Percentiles rank a stretch among this genome's conserved stretches.
These are phyloP conservation scores for Neonectria ditissima DNA, from an alignment of 2,329 filamentous ascomycete genomes.

Conservation along the genomic window DNA sequence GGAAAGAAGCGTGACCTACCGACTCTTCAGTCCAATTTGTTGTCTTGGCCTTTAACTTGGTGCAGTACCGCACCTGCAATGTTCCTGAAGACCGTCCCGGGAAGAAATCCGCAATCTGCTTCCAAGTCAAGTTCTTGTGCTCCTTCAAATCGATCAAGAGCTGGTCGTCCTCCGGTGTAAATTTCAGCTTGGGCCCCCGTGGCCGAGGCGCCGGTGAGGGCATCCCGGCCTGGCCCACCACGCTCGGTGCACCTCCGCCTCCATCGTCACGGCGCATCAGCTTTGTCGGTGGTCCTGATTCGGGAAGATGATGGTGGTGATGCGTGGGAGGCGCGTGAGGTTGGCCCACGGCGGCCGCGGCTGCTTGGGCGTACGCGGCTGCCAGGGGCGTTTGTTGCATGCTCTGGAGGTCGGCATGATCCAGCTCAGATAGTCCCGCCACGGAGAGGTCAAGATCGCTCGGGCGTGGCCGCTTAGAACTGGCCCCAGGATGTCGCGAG, in stretches of 20 bases:
- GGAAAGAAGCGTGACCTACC: constrained; percentile 65
- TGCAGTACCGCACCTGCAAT: constrained; percentile 93
- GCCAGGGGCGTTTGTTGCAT: constrained; percentile 67
- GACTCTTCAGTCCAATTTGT: constrained; percentile 95
- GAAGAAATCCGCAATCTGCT: constrained; percentile 97
- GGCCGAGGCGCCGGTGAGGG: constrained; percentile 83
- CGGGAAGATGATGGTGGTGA: constrained; percentile 84
- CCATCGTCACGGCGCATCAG: constrained; percentile 71
- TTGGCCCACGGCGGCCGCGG: constrained; percentile 47
- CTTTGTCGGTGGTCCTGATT: constrained; percentile 77
- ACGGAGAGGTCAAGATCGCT: constrained; percentile 70
- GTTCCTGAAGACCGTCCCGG: constrained; percentile 91
- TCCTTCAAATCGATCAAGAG: constrained; percentile 91
- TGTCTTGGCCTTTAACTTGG: constrained; percentile 93
- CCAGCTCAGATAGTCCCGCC: constrained; percentile 63
- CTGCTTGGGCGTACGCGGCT: constrained; percentile 62
- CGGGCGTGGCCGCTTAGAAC: constrained; percentile 66
- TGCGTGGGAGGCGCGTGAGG: constrained; percentile 68
- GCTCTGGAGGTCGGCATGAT: constrained; percentile 66
- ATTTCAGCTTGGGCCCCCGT: constrained; percentile 90
- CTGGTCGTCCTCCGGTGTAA: constrained; percentile 91
- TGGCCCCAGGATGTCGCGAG: constrained; percentile 47
- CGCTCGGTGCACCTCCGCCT: constrained; percentile 76
- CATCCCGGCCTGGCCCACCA: constrained; percentile 90
- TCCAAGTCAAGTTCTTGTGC: constrained; percentile 95